Evolutionary conservation across 495 filamentous ascomycete species (phyloP).

Genomic region (Talaromyces ruber): DNA sequence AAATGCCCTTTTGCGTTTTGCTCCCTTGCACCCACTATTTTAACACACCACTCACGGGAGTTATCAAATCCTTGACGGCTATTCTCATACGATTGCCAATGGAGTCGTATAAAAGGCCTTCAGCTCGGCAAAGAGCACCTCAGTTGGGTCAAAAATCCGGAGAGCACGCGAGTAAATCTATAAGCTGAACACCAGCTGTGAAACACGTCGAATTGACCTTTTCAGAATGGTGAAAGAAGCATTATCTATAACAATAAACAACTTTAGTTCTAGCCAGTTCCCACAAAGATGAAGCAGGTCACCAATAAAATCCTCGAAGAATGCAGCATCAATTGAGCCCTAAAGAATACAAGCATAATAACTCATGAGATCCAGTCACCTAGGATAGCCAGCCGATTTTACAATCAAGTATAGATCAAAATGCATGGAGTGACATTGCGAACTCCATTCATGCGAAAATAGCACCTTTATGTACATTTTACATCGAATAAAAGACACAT

Average conservation of each 20-base stretch:
- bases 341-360: too few relatives aligned
- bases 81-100: slow-evolving; percentile 15
- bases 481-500: not conserved
- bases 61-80: slow-evolving; percentile 29
- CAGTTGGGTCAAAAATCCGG: slow-evolving; percentile 22
- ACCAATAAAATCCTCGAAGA: too few relatives aligned
- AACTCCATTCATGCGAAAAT: not conserved
- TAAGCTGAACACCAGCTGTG: slow-evolving; percentile 26
- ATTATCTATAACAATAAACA: slow-evolving; percentile 38
- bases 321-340: too few relatives aligned
- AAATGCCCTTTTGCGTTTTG: too few relatives aligned
- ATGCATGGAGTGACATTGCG: not conserved
- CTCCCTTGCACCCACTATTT: too few relatives aligned
- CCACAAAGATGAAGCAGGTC: slow-evolving; percentile 27
- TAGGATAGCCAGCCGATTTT: too few relatives aligned
- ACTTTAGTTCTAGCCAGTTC: slow-evolving; percentile 28
- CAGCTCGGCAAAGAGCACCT: slow-evolving; percentile 20
- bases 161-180: slow-evolving; percentile 19
- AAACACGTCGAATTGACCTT: slow-evolving; percentile 22
- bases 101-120: slow-evolving; percentile 16
- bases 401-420: too few relatives aligned
- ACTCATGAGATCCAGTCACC: too few relatives aligned
- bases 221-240: slow-evolving; percentile 27
- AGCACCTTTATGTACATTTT: not conserved
- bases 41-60: too few relatives aligned